Percentiles rank a stretch among this genome's conserved stretches.
Evolutionary conservation across 208 protist species (phyloP).

Genomic region (Vickermania ingenoplastis): DNA sequence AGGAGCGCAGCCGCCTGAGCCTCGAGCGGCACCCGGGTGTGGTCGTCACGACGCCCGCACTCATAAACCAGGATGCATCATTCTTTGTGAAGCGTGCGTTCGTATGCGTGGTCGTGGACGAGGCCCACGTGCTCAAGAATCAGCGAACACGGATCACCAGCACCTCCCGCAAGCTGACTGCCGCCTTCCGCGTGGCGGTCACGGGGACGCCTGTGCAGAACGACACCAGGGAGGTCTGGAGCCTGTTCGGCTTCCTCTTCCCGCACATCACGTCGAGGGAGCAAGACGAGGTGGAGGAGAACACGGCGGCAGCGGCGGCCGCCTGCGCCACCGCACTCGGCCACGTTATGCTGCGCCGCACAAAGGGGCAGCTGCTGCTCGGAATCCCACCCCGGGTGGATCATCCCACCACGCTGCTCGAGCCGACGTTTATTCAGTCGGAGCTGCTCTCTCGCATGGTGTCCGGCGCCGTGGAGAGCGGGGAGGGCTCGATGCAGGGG

Average conservation of each 20-base stretch:
- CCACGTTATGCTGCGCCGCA: slow-evolving; percentile 92
- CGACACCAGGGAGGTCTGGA: slow-evolving; percentile 94
- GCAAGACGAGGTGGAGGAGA: slow-evolving; percentile 32
- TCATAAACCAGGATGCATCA: slow-evolving; percentile 70
- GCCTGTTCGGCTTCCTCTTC: slow-evolving; percentile 94
- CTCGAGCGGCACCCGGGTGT: slow-evolving; percentile 49
- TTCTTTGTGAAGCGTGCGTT: slow-evolving; percentile 86
- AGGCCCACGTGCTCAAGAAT: slow-evolving; percentile 95
- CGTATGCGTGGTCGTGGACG: slow-evolving; percentile 92
- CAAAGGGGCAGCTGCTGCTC: slow-evolving; percentile 96
- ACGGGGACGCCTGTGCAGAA: slow-evolving; percentile 97
- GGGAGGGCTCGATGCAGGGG: slow-evolving; percentile 14
- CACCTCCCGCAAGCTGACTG: slow-evolving; percentile 56
- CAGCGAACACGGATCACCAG: slow-evolving; percentile 48
- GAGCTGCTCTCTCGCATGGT: slow-evolving; percentile 59
- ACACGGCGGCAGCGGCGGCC: slow-evolving; percentile 52
- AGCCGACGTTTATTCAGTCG: slow-evolving; percentile 66
- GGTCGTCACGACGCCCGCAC: slow-evolving; percentile 94
- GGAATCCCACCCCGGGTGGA: slow-evolving; percentile 94
- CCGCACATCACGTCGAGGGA: slow-evolving; percentile 59
- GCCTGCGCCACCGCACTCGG: slow-evolving; percentile 53
- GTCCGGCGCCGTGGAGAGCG: slow-evolving; percentile 32
- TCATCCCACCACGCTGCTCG: slow-evolving; percentile 50
- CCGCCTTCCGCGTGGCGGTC: slow-evolving; percentile 77
- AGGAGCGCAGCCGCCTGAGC: slow-evolving; percentile 25